phyloP scores from a whole-genome alignment of 2,329 filamentous ascomycete genomes.

The Ophiocordyceps camponoti-leonardi region DNA sequence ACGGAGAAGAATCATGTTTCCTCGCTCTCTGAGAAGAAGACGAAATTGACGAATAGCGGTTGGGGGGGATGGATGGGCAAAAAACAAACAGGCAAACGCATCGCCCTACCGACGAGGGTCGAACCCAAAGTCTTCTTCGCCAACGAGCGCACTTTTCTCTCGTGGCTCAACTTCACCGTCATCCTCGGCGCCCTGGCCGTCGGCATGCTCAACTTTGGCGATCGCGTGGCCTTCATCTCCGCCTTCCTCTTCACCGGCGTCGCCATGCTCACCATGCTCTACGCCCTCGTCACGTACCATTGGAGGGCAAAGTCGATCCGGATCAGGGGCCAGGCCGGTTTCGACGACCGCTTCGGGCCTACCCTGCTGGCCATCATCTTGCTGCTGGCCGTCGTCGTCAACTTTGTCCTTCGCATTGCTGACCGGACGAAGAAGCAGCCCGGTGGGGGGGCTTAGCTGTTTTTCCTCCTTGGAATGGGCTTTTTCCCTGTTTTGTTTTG shows the following conservation, averaged over 20 bases:
- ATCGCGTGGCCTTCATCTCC: slow-evolving; percentile 82
- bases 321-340: slow-evolving; percentile 79
- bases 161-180: slow-evolving; percentile 99
- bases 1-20: slow-evolving; percentile 11
- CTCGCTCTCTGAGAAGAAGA: neutral
- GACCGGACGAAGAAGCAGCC: slow-evolving; percentile 22
- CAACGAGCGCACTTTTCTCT: slow-evolving; percentile 97
- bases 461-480: neutral
- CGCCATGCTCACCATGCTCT: slow-evolving; percentile 88
- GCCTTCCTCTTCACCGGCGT: slow-evolving; percentile 89
- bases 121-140: slow-evolving; percentile 99
- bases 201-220: slow-evolving; percentile 95
- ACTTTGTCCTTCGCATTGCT: slow-evolving; percentile 69
- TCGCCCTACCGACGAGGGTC: slow-evolving; percentile 91
- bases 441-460: slow-evolving; percentile 4
- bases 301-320: slow-evolving; percentile 92
- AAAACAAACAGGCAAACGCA: slow-evolving; percentile 67
- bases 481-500: too few relatives aligned
- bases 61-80: neutral
- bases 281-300: slow-evolving; percentile 88
- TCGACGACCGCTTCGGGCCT: slow-evolving; percentile 90
- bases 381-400: slow-evolving; percentile 79
- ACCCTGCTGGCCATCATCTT: slow-evolving; percentile 78
- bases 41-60: too few relatives aligned
- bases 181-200: slow-evolving; percentile 93